These are phyloP conservation scores for Filobasidium floriforme DNA, from an alignment of 768 basidiomycete genomes.

Conservation along the genomic window DNA sequence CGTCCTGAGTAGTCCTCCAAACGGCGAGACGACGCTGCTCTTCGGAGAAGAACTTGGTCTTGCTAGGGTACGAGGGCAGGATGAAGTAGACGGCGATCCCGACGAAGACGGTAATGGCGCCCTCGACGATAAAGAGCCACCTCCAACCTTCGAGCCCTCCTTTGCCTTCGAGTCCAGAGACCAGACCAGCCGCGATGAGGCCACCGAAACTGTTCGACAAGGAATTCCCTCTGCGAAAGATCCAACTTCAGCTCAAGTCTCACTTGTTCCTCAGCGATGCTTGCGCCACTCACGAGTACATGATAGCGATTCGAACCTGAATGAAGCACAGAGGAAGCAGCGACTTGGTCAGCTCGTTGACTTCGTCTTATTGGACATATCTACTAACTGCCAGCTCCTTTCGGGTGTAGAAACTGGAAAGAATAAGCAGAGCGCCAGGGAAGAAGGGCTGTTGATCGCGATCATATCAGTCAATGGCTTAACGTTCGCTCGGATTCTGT, in stretches of 20 bases:
- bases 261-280: no score
- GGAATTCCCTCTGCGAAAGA: no score
- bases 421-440: constrained; percentile 49
- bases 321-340: no score
- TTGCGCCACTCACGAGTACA: no score
- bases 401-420: constrained; percentile 45
- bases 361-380: no score
- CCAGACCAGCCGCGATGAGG: constrained; percentile 62
- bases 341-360: no score
- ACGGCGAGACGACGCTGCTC: constrained; percentile 12
- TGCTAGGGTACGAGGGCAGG: constrained; percentile 15
- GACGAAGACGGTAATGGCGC: constrained; percentile 33
- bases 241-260: no score
- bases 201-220: constrained; percentile 39
- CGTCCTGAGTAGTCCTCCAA: constrained; percentile 19
- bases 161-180: constrained; percentile 62
- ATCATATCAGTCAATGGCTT: no score
- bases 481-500: no score
- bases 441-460: constrained; percentile 58
- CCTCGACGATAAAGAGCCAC: constrained; percentile 45
- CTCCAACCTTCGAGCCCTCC: constrained; percentile 67
- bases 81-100: constrained; percentile 32
- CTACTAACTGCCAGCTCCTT: constrained; percentile 56
- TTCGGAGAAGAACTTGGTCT: constrained; percentile 16
- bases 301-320: constrained; percentile 58